These are phyloP conservation scores for Mycena galericulata DNA, from an alignment of 768 basidiomycete species.

Conservation along the genomic window DNA sequence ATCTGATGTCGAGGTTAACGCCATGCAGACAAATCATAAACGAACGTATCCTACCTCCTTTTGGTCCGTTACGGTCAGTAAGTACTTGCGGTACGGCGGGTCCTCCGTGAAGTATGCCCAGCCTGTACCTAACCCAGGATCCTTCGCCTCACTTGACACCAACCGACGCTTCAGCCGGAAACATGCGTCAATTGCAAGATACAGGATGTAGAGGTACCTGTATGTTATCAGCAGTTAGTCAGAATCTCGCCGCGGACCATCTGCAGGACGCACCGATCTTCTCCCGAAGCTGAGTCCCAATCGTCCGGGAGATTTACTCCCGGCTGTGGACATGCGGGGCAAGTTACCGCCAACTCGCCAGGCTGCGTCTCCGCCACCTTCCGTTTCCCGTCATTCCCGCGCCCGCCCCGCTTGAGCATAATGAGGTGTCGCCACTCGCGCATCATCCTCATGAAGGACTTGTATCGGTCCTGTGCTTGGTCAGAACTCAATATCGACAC, in stretches of 20 bases:
- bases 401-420: conserved; percentile 41
- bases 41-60: too few relatives aligned
- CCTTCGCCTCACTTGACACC: not conserved
- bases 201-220: conserved; percentile 6
- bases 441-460: conserved; percentile 19
- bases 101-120: conserved; percentile 22
- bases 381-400: conserved; percentile 41
- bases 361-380: conserved; percentile 32
- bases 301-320: conserved; percentile 42
- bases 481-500: too few relatives aligned
- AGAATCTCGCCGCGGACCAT: too few relatives aligned
- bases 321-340: conserved; percentile 50
- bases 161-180: conserved; percentile 37
- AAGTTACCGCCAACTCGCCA: conserved; percentile 44
- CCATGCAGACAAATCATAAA: too few relatives aligned
- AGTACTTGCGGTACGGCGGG: conserved; percentile 26
- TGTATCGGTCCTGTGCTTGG: conserved; percentile 26
- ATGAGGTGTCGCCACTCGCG: conserved; percentile 40
- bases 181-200: conserved; percentile 38
- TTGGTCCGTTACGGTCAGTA: conserved; percentile 25
- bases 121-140: not conserved
- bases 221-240: too few relatives aligned
- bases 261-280: conserved; percentile 38
- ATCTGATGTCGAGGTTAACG: too few relatives aligned
- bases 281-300: conserved; percentile 35